Base-by-base conservation (phyloP, 768 basidiomycete species). In the Mycena latifolia region DNA sequence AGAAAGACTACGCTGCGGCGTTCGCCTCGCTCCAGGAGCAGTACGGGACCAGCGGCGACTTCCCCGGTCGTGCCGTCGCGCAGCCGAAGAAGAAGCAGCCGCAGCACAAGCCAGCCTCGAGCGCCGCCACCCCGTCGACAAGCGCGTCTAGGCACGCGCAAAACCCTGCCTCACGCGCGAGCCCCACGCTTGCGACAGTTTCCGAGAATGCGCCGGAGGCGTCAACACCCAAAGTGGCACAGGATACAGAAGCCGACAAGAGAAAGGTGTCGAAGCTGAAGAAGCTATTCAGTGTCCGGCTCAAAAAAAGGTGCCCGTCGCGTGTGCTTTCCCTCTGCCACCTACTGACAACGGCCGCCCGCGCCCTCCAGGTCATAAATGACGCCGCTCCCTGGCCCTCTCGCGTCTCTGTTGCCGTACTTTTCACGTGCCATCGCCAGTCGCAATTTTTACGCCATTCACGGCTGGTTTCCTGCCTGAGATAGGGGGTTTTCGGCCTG, bases 1-100 rank as follows among this genome's bases (percentile, higher is more conserved):
- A 71, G 17, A 81, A 81, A 55, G 78, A 82, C 60, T 82, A 75
- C 58, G 74, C 76, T 14, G 80, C 77, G 4, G 81, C 81, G 1
- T 67, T 82, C 2, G 77, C 74, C 9, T 66, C 74, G 2, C 69
- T 81, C 18, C 80, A 80, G 63, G 78, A 76, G 1, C 74, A 78
- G 57, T 82, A 81, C 45, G 81, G 81, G 11, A 76, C 73, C 11
- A 68, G 71, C 2, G 78, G 73, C 9, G 56, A 58, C 33, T 29
- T 79, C 18, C 78, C 80, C 6, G 74, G 66, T n/a, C 78, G 77
- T 1, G 79, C n/a, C 8, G 15, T 22, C 10, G 10, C 11, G 79
- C 58, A 61, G 5, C 47, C 62, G 29, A 69, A 61, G 45, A 67
- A 57, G 48, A 45, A 67, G 41, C 45, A 48, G 39, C 5, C 18